Percentiles rank a stretch among this genome's conserved stretches.
phyloP scores from a whole-genome alignment of 2,329 filamentous ascomycete genomes.

The Curvularia verruculosa region DNA sequence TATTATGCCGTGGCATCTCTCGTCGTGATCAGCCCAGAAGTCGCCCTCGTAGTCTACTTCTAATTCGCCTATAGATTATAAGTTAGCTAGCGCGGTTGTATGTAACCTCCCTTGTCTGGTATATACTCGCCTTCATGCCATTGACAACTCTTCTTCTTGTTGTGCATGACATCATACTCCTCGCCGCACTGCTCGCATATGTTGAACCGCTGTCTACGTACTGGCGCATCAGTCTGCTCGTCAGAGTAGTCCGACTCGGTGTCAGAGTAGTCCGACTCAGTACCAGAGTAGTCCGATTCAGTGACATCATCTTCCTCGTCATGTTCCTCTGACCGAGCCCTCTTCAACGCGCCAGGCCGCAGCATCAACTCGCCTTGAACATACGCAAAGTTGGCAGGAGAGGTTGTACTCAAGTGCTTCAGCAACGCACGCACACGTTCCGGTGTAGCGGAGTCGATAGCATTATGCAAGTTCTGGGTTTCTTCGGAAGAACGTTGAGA shows the following conservation, averaged over 20 bases:
- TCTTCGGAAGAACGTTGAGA: background rate
- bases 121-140: slow-evolving; percentile 31
- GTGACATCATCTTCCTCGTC: background rate
- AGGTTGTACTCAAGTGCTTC: slow-evolving; percentile 4
- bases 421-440: slow-evolving; percentile 10
- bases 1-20: slow-evolving; percentile 34
- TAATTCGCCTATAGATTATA: background rate
- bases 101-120: background rate
- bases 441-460: slow-evolving; percentile 12
- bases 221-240: background rate
- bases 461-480: slow-evolving; percentile 8
- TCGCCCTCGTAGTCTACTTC: slow-evolving; percentile 6
- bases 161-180: slow-evolving; percentile 29
- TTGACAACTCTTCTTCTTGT: slow-evolving; percentile 19
- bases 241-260: slow-evolving; percentile 16
- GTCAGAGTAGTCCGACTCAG: background rate
- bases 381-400: background rate
- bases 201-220: slow-evolving; percentile 17
- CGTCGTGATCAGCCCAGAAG: slow-evolving; percentile 41
- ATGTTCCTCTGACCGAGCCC: background rate
- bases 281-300: too few species aligned
- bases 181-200: slow-evolving; percentile 31
- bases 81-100: background rate
- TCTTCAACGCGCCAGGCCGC: slow-evolving; percentile 1
- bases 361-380: slow-evolving; percentile 8